Percentiles rank a stretch among this genome's conserved stretches.
Evolutionary conservation across 805 yeast genomes (phyloP).

Genomic region (Ogataea haglerorum): DNA sequence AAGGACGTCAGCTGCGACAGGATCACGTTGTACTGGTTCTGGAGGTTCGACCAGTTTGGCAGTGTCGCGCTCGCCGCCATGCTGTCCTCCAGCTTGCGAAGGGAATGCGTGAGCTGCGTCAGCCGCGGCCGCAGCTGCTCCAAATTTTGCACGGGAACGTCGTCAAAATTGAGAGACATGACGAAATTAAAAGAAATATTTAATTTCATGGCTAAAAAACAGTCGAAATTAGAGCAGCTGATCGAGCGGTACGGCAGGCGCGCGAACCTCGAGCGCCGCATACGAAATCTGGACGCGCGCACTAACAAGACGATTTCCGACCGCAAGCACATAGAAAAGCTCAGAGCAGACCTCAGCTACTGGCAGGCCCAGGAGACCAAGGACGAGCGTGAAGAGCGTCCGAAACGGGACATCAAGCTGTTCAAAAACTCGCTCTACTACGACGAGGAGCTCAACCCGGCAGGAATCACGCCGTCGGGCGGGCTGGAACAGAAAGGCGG

Average conservation of each 20-base stretch:
- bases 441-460: constrained; percentile 64
- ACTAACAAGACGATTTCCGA: constrained; percentile 14
- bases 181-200: too few species aligned
- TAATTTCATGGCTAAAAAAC: constrained; percentile 6
- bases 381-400: background rate
- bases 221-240: constrained; percentile 6
- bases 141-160: constrained; percentile 57
- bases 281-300: constrained; percentile 11
- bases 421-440: constrained; percentile 54
- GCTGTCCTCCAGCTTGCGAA: constrained; percentile 53
- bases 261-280: constrained; percentile 11
- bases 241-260: constrained; percentile 9
- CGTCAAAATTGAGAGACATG: constrained; percentile 23
- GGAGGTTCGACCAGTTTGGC: constrained; percentile 62
- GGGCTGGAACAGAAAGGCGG: constrained; percentile 2
- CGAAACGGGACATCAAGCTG: constrained; percentile 27
- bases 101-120: constrained; percentile 59
- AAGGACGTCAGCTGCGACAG: constrained; percentile 79
- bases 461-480: constrained; percentile 49
- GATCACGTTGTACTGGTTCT: constrained; percentile 78
- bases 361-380: constrained; percentile 14
- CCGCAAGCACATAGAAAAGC: constrained; percentile 15
- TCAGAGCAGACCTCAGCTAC: constrained; percentile 14
- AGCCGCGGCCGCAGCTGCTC: constrained; percentile 62
- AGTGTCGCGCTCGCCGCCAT: constrained; percentile 39